Conservation (phyloP, 2,329 filamentous ascomycete species). For the Escovopsis weberi region DNA sequence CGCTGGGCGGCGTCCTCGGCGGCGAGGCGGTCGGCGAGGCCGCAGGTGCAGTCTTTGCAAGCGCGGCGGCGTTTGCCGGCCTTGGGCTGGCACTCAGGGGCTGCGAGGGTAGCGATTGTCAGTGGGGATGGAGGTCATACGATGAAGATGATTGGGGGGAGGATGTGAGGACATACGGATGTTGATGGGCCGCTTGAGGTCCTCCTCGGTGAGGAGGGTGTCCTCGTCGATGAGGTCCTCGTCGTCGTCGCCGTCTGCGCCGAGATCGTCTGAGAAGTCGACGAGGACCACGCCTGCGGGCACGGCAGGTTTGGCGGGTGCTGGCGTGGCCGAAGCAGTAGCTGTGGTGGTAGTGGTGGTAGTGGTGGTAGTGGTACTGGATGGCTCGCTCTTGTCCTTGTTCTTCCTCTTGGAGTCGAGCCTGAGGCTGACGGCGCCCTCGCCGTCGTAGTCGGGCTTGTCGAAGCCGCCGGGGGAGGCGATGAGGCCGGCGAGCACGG, state of each 20-base stretch:
- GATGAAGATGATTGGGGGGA: slow-evolving; percentile 4
- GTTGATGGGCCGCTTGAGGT: slow-evolving; percentile 61
- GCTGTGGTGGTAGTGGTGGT: neutral
- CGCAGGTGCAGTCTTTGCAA: slow-evolving; percentile 97
- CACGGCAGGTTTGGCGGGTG: slow-evolving; percentile 20
- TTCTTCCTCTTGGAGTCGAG: slow-evolving; percentile 24
- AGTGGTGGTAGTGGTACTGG: too few relatives aligned
- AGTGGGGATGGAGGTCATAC: neutral
- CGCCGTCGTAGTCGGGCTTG: slow-evolving; percentile 49
- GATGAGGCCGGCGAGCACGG: slow-evolving; percentile 68
- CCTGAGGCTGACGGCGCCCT: slow-evolving; percentile 40
- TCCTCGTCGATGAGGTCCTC: slow-evolving; percentile 91
- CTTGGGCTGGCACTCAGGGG: slow-evolving; percentile 76
- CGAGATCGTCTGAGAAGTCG: slow-evolving; percentile 44
- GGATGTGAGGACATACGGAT: slow-evolving; percentile 50
- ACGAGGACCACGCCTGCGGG: slow-evolving; percentile 52
- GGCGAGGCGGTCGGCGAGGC: slow-evolving; percentile 70
- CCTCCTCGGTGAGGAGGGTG: slow-evolving; percentile 69
- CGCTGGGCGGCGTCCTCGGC: slow-evolving; percentile 69
- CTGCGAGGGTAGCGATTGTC: slow-evolving; percentile 22
- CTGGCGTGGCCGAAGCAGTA: slow-evolving; percentile 10
- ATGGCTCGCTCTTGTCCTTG: slow-evolving; percentile 5
- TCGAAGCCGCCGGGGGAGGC: slow-evolving; percentile 49
- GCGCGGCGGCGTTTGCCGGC: slow-evolving; percentile 78
- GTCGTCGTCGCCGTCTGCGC: slow-evolving; percentile 36